Conservation (phyloP, 2,329 filamentous ascomycete genomes). For the Coniella vitis region DNA sequence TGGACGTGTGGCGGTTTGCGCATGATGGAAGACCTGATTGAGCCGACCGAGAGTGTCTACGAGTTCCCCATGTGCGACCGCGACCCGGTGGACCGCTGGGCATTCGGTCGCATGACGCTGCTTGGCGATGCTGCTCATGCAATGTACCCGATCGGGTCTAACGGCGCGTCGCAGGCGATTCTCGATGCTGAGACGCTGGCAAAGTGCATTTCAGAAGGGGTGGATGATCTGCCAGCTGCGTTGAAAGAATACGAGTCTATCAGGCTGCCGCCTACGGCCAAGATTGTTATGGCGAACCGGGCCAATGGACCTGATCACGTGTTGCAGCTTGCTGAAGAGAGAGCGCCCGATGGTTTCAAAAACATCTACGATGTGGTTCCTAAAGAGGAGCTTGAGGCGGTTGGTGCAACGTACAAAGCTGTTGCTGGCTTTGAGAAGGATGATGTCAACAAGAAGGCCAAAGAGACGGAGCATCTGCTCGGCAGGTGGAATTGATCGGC, state of each 20-base stretch:
- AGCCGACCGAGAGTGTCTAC: conserved; percentile 33
- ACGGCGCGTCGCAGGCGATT: conserved; percentile 38
- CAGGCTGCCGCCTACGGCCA: conserved; percentile 34
- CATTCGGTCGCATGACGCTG: conserved; percentile 29
- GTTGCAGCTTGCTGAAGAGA: conserved; percentile 36
- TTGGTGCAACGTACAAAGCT: conserved; percentile 30
- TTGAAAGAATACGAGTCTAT: conserved; percentile 32
- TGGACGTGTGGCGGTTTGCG: conserved; percentile 36
- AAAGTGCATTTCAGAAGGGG: conserved; percentile 25
- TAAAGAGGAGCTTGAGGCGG: conserved; percentile 31
- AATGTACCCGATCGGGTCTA: conserved; percentile 37
- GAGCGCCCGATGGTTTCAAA: conserved; percentile 33
- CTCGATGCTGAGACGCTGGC: conserved; percentile 34
- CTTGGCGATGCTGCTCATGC: conserved; percentile 33
- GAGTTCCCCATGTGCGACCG: conserved; percentile 42
- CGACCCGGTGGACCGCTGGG: conserved; percentile 31
- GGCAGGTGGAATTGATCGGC: conserved; percentile 2
- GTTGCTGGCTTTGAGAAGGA: conserved; percentile 40
- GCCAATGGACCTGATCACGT: conserved; percentile 40
- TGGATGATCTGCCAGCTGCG: conserved; percentile 24
- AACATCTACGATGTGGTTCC: conserved; percentile 34
- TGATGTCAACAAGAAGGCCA: conserved; percentile 33
- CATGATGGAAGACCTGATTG: conserved; percentile 33
- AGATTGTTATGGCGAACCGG: conserved; percentile 39
- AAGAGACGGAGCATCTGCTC: conserved; percentile 25